These are phyloP conservation scores for Phlebiopsis gigantea DNA, from an alignment of 768 basidiomycete species.

Conservation along the genomic window DNA sequence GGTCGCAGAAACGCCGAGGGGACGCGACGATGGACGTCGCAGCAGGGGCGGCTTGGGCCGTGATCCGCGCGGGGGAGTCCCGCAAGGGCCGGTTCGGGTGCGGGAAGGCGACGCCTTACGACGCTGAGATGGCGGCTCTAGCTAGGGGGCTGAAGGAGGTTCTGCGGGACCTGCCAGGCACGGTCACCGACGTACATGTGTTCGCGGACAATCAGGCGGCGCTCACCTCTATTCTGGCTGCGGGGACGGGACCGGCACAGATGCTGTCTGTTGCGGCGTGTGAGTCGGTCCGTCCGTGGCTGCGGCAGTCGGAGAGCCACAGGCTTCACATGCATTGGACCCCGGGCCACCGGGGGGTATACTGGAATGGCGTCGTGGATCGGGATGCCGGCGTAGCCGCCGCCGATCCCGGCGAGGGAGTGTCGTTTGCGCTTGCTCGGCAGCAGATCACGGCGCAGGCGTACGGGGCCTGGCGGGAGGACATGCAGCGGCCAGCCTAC, in stretches of 20 bases:
- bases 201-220: slow-evolving; percentile 6
- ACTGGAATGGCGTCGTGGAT: not conserved
- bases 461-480: not conserved
- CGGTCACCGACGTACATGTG: not conserved
- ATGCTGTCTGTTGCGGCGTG: slow-evolving; percentile 4
- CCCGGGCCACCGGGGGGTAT: not conserved
- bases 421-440: not conserved
- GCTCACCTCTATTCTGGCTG: slow-evolving; percentile 5
- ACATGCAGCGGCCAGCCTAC: not conserved
- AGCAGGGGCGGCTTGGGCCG: not conserved
- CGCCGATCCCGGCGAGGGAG: not conserved
- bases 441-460: not conserved
- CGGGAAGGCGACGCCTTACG: slow-evolving; percentile 2
- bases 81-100: slow-evolving; percentile 1
- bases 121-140: slow-evolving; percentile 6
- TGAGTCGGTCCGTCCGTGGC: slow-evolving; percentile 1
- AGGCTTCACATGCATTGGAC: not conserved
- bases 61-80: not conserved
- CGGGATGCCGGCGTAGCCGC: not conserved
- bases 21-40: not conserved
- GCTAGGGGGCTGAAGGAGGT: slow-evolving; percentile 1
- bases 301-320: not conserved
- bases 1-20: not conserved
- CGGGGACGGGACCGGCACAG: slow-evolving; percentile 5
- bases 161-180: not conserved